A percentile compares a stretch with the other conserved stretches of the same genome.
Conservation (phyloP, 2,329 filamentous ascomycete genomes). For the Samsoniella hepiali region DNA sequence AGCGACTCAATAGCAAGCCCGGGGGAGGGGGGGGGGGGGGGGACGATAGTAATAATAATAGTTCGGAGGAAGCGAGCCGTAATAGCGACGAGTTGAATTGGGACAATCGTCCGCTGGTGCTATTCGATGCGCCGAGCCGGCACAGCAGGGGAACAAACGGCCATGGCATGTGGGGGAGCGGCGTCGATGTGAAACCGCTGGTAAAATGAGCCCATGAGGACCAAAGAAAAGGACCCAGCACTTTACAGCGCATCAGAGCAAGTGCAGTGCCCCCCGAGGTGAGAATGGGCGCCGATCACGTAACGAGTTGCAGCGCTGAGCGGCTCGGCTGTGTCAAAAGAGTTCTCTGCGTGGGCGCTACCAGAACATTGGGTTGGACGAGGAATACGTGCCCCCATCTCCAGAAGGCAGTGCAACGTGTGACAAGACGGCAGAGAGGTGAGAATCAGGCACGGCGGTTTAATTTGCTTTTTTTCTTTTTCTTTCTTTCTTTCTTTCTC, state of each 20-base stretch:
- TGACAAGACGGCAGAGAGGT: not conserved
- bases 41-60: not conserved
- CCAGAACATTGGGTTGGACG: not conserved
- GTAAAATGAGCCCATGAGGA: constrained; percentile 43
- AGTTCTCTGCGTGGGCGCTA: not conserved
- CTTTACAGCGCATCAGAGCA: not conserved
- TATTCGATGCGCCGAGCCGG: not conserved
- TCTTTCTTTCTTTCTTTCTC: too few relatives aligned
- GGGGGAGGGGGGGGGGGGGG: too few relatives aligned
- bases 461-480: not conserved
- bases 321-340: too few relatives aligned
- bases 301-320: not conserved
- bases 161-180: constrained; percentile 23
- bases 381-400: not conserved
- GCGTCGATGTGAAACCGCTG: constrained; percentile 61
- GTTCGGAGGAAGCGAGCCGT: not conserved
- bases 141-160: constrained; percentile 1
- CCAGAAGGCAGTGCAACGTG: not conserved
- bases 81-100: not conserved
- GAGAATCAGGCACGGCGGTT: not conserved
- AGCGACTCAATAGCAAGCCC: not conserved
- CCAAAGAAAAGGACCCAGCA: not conserved
- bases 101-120: not conserved
- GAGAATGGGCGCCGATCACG: not conserved
- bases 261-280: not conserved